These are phyloP conservation scores for Blastocystis sp. DNA, from an alignment of 352 stramenopile genomes.

Conservation along the genomic window DNA sequence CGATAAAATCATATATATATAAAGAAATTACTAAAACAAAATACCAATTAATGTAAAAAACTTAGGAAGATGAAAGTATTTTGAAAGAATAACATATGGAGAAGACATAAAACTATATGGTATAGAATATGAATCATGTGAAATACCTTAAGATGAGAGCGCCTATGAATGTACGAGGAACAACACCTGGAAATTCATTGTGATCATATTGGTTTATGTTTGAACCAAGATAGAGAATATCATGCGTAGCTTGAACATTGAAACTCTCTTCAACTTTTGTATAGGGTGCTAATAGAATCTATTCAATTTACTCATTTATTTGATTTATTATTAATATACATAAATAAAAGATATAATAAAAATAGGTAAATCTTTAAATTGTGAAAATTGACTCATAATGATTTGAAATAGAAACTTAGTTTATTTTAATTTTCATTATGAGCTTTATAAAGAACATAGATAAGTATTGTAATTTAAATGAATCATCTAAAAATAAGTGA, in stretches of 20 bases:
- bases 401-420: too few species aligned
- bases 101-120: slow-evolving; percentile 37
- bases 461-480: too few species aligned
- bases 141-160: slow-evolving; percentile 51
- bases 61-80: slow-evolving; percentile 43
- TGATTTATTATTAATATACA: too few species aligned
- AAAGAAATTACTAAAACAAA: neutral
- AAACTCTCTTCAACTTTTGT: slow-evolving; percentile 91
- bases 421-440: too few species aligned
- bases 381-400: too few species aligned
- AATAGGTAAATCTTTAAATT: too few species aligned
- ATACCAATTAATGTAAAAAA: slow-evolving; percentile 47
- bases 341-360: too few species aligned
- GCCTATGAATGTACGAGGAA: slow-evolving; percentile 83
- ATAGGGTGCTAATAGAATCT: slow-evolving; percentile 46
- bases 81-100: slow-evolving; percentile 45
- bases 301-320: too few species aligned
- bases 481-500: too few species aligned
- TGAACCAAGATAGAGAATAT: slow-evolving; percentile 62
- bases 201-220: slow-evolving; percentile 68
- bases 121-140: neutral
- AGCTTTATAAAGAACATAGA: too few species aligned
- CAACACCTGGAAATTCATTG: slow-evolving; percentile 81
- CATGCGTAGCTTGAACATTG: slow-evolving; percentile 86
- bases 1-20: slow-evolving; percentile 5